These are phyloP conservation scores for Pseudoneurospora amorphoporcata DNA, from an alignment of 495 filamentous ascomycete species.

Conservation along the genomic window DNA sequence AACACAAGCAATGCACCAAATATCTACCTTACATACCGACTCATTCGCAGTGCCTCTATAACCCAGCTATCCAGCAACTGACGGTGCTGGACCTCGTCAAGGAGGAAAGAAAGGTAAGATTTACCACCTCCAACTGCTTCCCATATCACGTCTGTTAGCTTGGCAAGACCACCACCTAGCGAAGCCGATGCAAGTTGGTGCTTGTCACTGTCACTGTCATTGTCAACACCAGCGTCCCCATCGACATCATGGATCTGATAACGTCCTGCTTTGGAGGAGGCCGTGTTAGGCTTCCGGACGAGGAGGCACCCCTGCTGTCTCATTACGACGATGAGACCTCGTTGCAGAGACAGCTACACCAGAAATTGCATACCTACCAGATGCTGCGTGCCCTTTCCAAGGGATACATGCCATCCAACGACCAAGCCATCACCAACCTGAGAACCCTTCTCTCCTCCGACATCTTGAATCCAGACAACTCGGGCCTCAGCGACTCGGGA, in stretches of 20 bases:
- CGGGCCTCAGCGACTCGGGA: slow-evolving; percentile 67
- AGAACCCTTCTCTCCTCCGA: slow-evolving; percentile 69
- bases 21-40: not conserved
- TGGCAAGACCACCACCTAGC: not conserved
- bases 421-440: slow-evolving; percentile 73
- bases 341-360: slow-evolving; percentile 64
- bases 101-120: not conserved
- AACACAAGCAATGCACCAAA: not conserved
- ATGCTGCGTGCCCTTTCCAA: slow-evolving; percentile 75
- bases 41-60: not conserved
- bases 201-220: not conserved
- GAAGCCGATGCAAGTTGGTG: not conserved
- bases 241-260: slow-evolving; percentile 9
- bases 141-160: not conserved
- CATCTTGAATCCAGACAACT: slow-evolving; percentile 64
- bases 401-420: slow-evolving; percentile 86
- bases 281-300: slow-evolving; percentile 10
- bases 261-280: slow-evolving; percentile 21
- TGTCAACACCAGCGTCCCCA: not conserved
- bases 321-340: slow-evolving; percentile 76
- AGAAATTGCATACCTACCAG: slow-evolving; percentile 87
- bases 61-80: not conserved
- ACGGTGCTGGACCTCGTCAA: not conserved
- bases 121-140: not conserved
- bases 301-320: slow-evolving; percentile 63